Percentiles rank a stretch among this genome's conserved stretches.
These are phyloP conservation scores for Sarocladium oryzae DNA, from an alignment of 2,329 filamentous ascomycete genomes.

Conservation along the genomic window DNA sequence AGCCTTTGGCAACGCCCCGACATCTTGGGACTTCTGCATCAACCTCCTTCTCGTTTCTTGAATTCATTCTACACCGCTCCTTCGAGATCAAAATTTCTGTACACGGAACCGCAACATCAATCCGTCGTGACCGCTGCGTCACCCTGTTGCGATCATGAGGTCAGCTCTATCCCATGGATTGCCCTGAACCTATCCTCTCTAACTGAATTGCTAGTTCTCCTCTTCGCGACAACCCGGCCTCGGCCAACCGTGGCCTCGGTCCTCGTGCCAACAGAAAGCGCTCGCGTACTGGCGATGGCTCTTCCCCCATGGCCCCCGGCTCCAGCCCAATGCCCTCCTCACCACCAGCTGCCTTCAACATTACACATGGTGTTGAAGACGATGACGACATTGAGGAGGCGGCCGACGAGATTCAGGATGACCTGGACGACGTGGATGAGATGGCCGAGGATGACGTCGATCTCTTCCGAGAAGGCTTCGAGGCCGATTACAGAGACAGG, in stretches of 20 bases:
- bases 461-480: constrained; percentile 67
- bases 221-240: constrained; percentile 71
- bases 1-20: neutral
- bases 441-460: constrained; percentile 77
- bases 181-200: neutral
- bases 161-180: constrained; percentile 13
- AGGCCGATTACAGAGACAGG: constrained; percentile 62
- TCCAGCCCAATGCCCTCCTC: constrained; percentile 63
- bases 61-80: constrained; percentile 6
- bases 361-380: constrained; percentile 62
- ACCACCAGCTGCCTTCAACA: constrained; percentile 51
- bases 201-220: constrained; percentile 60
- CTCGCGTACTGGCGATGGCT: constrained; percentile 45
- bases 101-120: neutral
- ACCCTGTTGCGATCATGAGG: constrained; percentile 22
- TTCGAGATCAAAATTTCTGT: neutral
- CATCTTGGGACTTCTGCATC: neutral
- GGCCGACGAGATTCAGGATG: constrained; percentile 65
- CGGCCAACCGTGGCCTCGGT: constrained; percentile 69
- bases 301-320: constrained; percentile 43
- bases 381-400: constrained; percentile 63
- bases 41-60: constrained; percentile 5
- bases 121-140: neutral
- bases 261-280: constrained; percentile 48
- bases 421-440: constrained; percentile 72